Conservation (phyloP, 257 asterid species). For the Salvia splendens region DNA sequence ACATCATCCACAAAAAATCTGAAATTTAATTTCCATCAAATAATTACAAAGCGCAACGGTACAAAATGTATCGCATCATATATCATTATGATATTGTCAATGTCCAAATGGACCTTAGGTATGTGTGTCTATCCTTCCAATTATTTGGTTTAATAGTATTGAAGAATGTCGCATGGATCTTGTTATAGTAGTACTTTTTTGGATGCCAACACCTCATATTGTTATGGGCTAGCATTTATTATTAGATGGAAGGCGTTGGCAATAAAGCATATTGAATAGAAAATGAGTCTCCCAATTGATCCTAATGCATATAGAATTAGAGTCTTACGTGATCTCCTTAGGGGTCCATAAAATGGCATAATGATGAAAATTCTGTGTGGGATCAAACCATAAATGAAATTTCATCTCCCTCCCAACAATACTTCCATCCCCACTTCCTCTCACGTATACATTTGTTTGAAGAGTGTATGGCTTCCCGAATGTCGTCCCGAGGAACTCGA, state of each 20-base stretch:
- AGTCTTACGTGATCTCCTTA: slow-evolving; percentile 66
- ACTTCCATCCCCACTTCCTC: slow-evolving; percentile 92
- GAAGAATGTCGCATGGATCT: slow-evolving; percentile 30
- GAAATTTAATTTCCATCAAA: not conserved
- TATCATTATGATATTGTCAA: not conserved
- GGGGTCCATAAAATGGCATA: slow-evolving; percentile 88
- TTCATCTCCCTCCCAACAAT: slow-evolving; percentile 91
- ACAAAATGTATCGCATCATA: slow-evolving; percentile 37
- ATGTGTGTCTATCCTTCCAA: no score
- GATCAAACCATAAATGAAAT: slow-evolving; percentile 96
- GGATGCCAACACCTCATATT: slow-evolving; percentile 11
- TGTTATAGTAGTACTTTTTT: slow-evolving; percentile 28
- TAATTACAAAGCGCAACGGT: slow-evolving; percentile 29
- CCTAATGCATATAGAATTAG: no score
- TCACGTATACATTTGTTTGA: slow-evolving; percentile 86
- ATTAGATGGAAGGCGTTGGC: slow-evolving; percentile 5
- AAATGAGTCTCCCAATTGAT: not conserved
- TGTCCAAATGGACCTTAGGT: no score
- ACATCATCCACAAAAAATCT: slow-evolving; percentile 92
- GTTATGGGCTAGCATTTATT: slow-evolving; percentile 35
- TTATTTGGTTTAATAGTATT: not conserved
- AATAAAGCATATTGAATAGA: not conserved
- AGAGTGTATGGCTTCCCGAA: slow-evolving; percentile 91
- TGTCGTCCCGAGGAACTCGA: slow-evolving; percentile 89
- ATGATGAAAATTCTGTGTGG: slow-evolving; percentile 76